These are phyloP conservation scores for Melanomma pulvis-pyrius DNA, from an alignment of 495 filamentous ascomycete species.

Conservation along the genomic window DNA sequence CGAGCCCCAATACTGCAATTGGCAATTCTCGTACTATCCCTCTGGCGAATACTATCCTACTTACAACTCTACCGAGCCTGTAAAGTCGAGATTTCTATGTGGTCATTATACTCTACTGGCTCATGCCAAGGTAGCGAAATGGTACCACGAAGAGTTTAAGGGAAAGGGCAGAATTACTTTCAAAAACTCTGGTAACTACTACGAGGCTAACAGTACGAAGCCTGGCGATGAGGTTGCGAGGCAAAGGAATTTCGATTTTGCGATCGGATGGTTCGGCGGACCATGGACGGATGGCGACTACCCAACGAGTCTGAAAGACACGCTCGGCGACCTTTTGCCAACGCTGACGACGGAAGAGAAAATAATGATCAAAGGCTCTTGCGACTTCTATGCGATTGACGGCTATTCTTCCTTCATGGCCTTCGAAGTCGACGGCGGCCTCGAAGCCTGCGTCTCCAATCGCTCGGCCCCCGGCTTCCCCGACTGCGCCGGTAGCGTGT, in stretches of 20 bases:
- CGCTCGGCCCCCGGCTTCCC: constrained; percentile 47
- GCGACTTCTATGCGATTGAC: constrained; percentile 52
- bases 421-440: constrained; percentile 34
- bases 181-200: constrained; percentile 49
- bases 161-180: constrained; percentile 47
- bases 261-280: constrained; percentile 39
- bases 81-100: constrained; percentile 52
- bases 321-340: constrained; percentile 47
- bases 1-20: constrained; percentile 47
- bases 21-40: constrained; percentile 45
- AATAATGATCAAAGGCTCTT: constrained; percentile 50
- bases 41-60: constrained; percentile 46
- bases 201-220: constrained; percentile 43
- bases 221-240: constrained; percentile 41
- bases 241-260: constrained; percentile 38
- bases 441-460: constrained; percentile 47
- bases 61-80: constrained; percentile 45
- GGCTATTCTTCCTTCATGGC: constrained; percentile 40
- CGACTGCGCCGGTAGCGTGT: constrained; percentile 42
- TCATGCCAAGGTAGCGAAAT: constrained; percentile 49
- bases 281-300: constrained; percentile 48
- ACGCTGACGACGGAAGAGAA: constrained; percentile 45
- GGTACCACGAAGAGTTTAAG: constrained; percentile 51
- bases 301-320: constrained; percentile 47
- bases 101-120: constrained; percentile 50